These are phyloP conservation scores for Floccularia luteovirens DNA, from an alignment of 768 basidiomycete genomes.

Conservation along the genomic window DNA sequence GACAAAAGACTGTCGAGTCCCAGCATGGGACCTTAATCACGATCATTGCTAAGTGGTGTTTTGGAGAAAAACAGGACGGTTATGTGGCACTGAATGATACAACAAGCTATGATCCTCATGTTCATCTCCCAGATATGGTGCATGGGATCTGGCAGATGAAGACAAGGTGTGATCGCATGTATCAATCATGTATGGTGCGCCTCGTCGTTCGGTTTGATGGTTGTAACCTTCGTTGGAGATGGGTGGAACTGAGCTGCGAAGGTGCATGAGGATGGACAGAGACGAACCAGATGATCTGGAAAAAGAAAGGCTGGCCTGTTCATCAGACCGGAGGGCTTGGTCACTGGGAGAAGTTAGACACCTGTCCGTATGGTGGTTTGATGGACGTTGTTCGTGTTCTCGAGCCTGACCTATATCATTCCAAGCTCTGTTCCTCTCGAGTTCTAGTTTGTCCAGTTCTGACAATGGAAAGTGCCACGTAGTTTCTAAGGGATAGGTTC, in stretches of 20 bases:
- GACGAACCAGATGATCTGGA: not conserved
- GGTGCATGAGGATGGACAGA: conserved; percentile 1
- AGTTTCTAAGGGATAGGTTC: conserved; percentile 30
- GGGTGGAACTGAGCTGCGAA: conserved; percentile 13
- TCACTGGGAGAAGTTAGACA: conserved; percentile 10
- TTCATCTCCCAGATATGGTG: too few species aligned
- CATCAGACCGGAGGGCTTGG: conserved; percentile 1
- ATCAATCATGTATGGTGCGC: too few species aligned
- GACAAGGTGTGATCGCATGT: too few species aligned
- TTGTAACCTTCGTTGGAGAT: conserved; percentile 5
- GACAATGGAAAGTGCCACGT: too few species aligned
- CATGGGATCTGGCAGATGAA: too few species aligned
- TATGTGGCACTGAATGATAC: too few species aligned
- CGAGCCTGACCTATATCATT: conserved; percentile 7
- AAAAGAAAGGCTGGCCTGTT: not conserved
- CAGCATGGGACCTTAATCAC: not conserved
- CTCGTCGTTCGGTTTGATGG: too few species aligned
- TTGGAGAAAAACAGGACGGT: conserved; percentile 15
- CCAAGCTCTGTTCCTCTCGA: conserved; percentile 4
- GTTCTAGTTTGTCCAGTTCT: conserved; percentile 4
- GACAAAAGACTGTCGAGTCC: not conserved
- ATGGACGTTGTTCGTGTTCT: conserved; percentile 9
- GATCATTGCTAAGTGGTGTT: conserved; percentile 14
- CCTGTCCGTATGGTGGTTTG: conserved; percentile 10
- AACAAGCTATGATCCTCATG: too few species aligned